These are phyloP conservation scores for Tillandsia leiboldiana DNA, from an alignment of 176 grass and related monocot species.

Conservation along the genomic window DNA sequence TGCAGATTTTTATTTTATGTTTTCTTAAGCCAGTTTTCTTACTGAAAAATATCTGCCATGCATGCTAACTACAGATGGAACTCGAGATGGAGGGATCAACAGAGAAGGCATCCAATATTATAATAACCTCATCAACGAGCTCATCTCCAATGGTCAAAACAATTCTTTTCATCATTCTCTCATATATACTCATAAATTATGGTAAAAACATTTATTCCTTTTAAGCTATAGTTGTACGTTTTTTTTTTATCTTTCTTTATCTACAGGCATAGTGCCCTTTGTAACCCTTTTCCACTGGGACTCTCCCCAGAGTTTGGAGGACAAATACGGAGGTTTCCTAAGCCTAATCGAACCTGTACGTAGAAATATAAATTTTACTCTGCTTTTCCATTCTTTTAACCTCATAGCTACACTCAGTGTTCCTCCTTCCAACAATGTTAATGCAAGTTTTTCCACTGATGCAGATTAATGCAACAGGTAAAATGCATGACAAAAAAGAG, in stretches of 20 bases:
- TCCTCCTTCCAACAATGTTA: background rate
- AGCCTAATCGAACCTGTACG: background rate
- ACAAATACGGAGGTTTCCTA: conserved; percentile 36
- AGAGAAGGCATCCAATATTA: too few species aligned
- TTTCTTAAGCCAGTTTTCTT: background rate
- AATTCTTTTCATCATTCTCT: background rate
- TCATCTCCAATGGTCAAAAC: conserved; percentile 33
- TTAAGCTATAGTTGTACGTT: background rate
- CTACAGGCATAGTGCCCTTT: conserved; percentile 41
- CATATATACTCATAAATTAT: background rate
- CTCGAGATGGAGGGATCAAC: conserved; percentile 37
- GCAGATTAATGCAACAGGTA: background rate
- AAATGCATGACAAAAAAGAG: background rate
- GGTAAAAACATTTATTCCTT: background rate
- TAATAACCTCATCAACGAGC: conserved; percentile 49
- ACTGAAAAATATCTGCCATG: background rate
- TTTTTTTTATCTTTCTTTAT: background rate
- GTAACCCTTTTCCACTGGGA: conserved; percentile 61
- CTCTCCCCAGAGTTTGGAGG: conserved; percentile 38
- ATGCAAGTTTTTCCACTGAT: background rate
- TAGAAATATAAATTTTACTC: background rate
- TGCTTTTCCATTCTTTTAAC: background rate
- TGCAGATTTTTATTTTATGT: background rate
- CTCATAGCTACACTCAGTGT: background rate
- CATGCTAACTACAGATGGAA: conserved; percentile 28